These are phyloP conservation scores for Candida parachauliodes DNA, from an alignment of 805 yeast genomes.

Conservation along the genomic window DNA sequence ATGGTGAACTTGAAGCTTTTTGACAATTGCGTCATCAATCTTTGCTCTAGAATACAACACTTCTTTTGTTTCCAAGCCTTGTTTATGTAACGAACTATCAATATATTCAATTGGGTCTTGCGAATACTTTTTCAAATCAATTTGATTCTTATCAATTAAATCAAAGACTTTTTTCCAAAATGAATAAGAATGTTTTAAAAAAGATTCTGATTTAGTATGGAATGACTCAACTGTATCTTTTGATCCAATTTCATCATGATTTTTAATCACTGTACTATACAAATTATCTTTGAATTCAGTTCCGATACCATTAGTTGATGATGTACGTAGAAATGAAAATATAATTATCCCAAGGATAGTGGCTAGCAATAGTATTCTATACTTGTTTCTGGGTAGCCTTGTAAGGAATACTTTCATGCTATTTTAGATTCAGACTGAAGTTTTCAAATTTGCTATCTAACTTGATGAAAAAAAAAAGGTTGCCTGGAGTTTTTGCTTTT, in stretches of 20 bases:
- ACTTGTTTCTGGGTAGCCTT: conserved; percentile 2
- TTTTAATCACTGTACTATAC: no score
- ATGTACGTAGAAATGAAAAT: not conserved
- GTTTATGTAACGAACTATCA: conserved; percentile 16
- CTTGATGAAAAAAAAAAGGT: not conserved
- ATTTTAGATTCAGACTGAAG: not conserved
- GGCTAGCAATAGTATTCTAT: not conserved
- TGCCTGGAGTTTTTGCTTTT: not conserved
- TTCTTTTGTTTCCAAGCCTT: conserved; percentile 20
- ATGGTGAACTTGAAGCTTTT: conserved; percentile 22
- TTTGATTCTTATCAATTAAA: conserved; percentile 17
- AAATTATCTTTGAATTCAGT: no score
- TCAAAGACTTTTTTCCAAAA: conserved; percentile 28
- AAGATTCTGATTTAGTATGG: conserved; percentile 3
- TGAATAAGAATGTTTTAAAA: conserved; percentile 13
- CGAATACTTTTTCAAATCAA: conserved; percentile 14
- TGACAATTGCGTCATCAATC: conserved; percentile 19
- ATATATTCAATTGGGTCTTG: conserved; percentile 19
- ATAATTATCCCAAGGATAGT: not conserved
- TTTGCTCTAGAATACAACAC: conserved; percentile 23
- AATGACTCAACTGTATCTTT: not conserved
- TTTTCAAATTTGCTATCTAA: no score
- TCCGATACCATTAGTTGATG: not conserved
- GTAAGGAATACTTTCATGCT: not conserved
- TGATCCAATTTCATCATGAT: not conserved